Conservation (phyloP, 495 filamentous ascomycete species). For the Xylaria flabelliformis region DNA sequence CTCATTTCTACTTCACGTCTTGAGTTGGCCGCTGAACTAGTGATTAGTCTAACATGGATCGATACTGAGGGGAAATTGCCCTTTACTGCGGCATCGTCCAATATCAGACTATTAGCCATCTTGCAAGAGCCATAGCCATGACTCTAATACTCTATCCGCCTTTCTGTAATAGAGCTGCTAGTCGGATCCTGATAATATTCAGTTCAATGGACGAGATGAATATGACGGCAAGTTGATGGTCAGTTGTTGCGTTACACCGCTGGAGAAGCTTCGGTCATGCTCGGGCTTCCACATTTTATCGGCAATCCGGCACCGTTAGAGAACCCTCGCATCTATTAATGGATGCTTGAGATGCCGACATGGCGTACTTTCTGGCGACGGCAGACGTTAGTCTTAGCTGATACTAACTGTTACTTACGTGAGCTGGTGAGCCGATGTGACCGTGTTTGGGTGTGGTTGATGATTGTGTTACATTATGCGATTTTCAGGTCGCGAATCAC, state of each 20-base stretch:
- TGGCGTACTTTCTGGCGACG: too few relatives aligned
- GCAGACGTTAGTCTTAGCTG: neutral
- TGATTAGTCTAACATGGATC: slow-evolving; percentile 60
- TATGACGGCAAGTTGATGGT: slow-evolving; percentile 47
- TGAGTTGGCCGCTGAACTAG: slow-evolving; percentile 48
- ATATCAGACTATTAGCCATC: slow-evolving; percentile 53
- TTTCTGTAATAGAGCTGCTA: slow-evolving; percentile 47
- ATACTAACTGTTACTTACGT: neutral
- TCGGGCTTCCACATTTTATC: neutral
- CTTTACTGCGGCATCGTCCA: slow-evolving; percentile 44
- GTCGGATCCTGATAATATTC: slow-evolving; percentile 38
- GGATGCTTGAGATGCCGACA: neutral
- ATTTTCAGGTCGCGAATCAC: neutral
- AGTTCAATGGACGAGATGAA: slow-evolving; percentile 59
- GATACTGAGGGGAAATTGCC: slow-evolving; percentile 47
- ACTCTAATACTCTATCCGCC: slow-evolving; percentile 42
- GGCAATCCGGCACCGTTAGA: neutral
- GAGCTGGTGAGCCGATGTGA: neutral
- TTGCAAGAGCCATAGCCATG: slow-evolving; percentile 62
- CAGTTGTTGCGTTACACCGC: slow-evolving; percentile 32
- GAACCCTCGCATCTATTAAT: neutral
- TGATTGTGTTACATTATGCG: neutral
- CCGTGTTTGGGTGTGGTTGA: neutral
- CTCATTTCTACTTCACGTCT: slow-evolving; percentile 61
- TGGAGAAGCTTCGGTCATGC: neutral